Conservation (phyloP, 225 moss, liverwort and hornwort genomes). For the Marchantia polymorpha region DNA sequence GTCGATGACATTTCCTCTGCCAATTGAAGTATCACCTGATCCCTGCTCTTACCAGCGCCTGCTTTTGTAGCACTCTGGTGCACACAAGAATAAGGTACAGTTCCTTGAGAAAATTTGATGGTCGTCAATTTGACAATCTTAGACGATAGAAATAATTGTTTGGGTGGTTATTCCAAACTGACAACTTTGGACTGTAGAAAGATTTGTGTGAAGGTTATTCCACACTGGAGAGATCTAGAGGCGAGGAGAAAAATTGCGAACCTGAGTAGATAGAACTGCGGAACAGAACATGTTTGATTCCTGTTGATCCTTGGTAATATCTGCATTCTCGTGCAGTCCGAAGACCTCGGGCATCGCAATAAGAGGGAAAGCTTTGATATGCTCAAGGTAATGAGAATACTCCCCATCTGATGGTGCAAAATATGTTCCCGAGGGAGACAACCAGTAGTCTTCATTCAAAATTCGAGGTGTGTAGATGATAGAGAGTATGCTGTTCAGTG, state of each 20-base stretch:
- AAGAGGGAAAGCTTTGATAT: constrained; percentile 66
- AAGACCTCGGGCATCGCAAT: constrained; percentile 73
- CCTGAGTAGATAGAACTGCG: constrained; percentile 61
- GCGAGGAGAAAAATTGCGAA: not conserved
- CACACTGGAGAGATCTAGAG: not conserved
- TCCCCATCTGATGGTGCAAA: constrained; percentile 52
- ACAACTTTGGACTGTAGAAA: not conserved
- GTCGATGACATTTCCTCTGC: constrained; percentile 50
- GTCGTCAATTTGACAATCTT: not conserved
- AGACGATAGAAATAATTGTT: not conserved
- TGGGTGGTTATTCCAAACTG: not conserved
- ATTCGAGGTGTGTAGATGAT: constrained; percentile 65
- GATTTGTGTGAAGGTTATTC: not conserved
- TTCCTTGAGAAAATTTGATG: not conserved
- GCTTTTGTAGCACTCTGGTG: constrained; percentile 44
- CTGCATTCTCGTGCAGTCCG: constrained; percentile 74
- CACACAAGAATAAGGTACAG: not conserved
- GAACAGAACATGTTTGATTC: constrained; percentile 62
- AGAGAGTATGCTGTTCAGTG: constrained; percentile 60
- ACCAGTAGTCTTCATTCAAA: constrained; percentile 60
- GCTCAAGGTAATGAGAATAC: constrained; percentile 67
- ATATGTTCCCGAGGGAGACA: constrained; percentile 63
- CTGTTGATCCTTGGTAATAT: constrained; percentile 74
- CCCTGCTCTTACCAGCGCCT: constrained; percentile 50
- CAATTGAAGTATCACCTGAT: constrained; percentile 58